These are phyloP conservation scores for Podospora conica DNA, from an alignment of 495 filamentous ascomycete genomes.

Conservation along the genomic window DNA sequence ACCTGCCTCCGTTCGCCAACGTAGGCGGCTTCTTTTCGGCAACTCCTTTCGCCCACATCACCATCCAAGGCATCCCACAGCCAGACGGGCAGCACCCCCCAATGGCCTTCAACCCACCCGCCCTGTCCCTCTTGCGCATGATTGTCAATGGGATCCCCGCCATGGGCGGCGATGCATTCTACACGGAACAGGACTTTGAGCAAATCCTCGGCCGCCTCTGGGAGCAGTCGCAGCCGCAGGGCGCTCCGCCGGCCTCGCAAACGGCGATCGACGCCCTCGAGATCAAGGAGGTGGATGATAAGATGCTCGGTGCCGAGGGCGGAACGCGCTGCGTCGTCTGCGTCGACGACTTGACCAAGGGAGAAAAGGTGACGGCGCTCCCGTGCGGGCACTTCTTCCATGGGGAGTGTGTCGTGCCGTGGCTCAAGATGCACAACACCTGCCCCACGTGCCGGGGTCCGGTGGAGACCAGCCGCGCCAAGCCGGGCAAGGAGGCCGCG, in stretches of 20 bases:
- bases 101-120: not conserved
- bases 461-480: constrained; percentile 43
- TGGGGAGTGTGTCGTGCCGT: constrained; percentile 62
- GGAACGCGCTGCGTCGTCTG: constrained; percentile 78
- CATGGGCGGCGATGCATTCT: constrained; percentile 70
- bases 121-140: constrained; percentile 30
- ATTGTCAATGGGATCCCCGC: constrained; percentile 52
- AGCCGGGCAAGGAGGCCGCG: constrained; percentile 1
- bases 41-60: not conserved
- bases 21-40: not conserved
- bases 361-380: constrained; percentile 66
- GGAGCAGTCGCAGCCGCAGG: constrained; percentile 63
- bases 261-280: constrained; percentile 66
- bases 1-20: not conserved
- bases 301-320: constrained; percentile 49
- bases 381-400: constrained; percentile 92
- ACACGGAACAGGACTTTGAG: constrained; percentile 81
- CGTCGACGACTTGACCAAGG: constrained; percentile 73
- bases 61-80: not conserved
- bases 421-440: constrained; percentile 78
- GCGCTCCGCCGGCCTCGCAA: constrained; percentile 71
- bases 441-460: constrained; percentile 78
- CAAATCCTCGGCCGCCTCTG: constrained; percentile 77
- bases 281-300: constrained; percentile 54
- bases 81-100: not conserved